Base-by-base conservation (phyloP, 2,329 filamentous ascomycete species). In the Thielaviopsis musarum region DNA sequence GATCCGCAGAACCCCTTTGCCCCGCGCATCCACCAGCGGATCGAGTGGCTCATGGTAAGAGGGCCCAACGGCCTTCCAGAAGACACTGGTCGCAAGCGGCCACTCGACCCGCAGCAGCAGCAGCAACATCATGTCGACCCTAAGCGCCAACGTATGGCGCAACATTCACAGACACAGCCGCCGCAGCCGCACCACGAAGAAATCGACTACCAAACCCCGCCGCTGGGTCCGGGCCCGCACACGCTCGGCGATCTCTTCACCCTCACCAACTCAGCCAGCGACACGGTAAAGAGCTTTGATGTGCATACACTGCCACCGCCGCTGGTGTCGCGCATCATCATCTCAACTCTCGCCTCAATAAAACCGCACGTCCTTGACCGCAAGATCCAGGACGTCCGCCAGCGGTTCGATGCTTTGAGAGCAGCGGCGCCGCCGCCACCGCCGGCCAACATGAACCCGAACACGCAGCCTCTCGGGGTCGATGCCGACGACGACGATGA, bases 181-280 rank as follows among this genome's bases (percentile, higher is more conserved):
- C 71, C 63, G 52, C 69, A 71, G 62, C 65, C 53, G 38, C 55
- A 30, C 9, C 22, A 38, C 13, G 53, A 55, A 51, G 60, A 58
- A 17, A 48, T 28, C 21, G 30, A 58, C 48, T 62, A 78, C 45
- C 77, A 81, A 59, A 81, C 90, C 26, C 83, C 86, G 19, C 83
- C 88, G 2, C 72, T 95, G 55, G 81, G 83, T 3, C 77, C 87
- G 9, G 89, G 89, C 0, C 84, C 85, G 38, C 82, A 89, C 64
- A 91, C 82, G 63, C 80, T 88, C 64, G 87, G 87, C 5, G 87
- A 95, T 62, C 75, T 98, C 3, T 98, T 90, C 68, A 94, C 90
- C 0, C 76, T 98, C 54, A 91, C 89, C 5, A 77, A 79, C 54
- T 30, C 56, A 13, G 67, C 67, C 26, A 89, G 93, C 67, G 75